Percentiles rank a stretch among this genome's conserved stretches.
Evolutionary conservation across 805 yeast genomes (phyloP).

Genomic region (Candida peoriensis): DNA sequence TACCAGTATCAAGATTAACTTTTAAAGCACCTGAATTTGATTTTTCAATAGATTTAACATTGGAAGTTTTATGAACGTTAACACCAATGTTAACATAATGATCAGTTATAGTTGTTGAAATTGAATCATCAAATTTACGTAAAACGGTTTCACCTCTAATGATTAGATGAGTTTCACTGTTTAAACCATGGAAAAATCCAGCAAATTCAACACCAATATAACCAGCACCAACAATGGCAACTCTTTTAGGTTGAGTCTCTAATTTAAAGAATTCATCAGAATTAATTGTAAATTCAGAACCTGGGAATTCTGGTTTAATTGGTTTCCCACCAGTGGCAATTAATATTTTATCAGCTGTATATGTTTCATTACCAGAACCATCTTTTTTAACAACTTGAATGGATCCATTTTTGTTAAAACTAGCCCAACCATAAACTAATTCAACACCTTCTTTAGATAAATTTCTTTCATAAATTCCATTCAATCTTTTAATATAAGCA

Average conservation of each 20-base stretch:
- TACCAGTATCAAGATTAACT: slow-evolving; percentile 37
- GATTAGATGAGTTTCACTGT: slow-evolving; percentile 78
- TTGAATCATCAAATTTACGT: slow-evolving; percentile 79
- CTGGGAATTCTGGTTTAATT: slow-evolving; percentile 66
- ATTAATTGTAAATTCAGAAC: slow-evolving; percentile 76
- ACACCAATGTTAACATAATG: slow-evolving; percentile 79
- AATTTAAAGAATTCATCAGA: slow-evolving; percentile 90
- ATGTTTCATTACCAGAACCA: slow-evolving; percentile 45
- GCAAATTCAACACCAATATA: slow-evolving; percentile 95
- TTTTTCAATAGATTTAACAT: slow-evolving; percentile 44
- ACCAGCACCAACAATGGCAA: slow-evolving; percentile 96
- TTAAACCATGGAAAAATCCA: slow-evolving; percentile 88
- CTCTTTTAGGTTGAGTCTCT: slow-evolving; percentile 80
- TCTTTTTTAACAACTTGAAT: slow-evolving; percentile 75
- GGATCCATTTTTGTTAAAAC: slow-evolving; percentile 61
- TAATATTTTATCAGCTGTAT: slow-evolving; percentile 76
- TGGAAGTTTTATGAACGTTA: slow-evolving; percentile 64
- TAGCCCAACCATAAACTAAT: slow-evolving; percentile 79
- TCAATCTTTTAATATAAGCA: slow-evolving; percentile 80
- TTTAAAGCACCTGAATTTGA: slow-evolving; percentile 44
- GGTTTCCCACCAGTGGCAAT: slow-evolving; percentile 95
- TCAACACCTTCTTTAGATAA: slow-evolving; percentile 87
- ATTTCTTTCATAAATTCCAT: slow-evolving; percentile 90
- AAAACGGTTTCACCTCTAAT: slow-evolving; percentile 90
- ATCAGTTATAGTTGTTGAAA: slow-evolving; percentile 75